A percentile compares a stretch with the other conserved stretches of the same genome.
These are phyloP conservation scores for Globisporangium orthogonon DNA, from an alignment of 352 stramenopile species.

Conservation along the genomic window DNA sequence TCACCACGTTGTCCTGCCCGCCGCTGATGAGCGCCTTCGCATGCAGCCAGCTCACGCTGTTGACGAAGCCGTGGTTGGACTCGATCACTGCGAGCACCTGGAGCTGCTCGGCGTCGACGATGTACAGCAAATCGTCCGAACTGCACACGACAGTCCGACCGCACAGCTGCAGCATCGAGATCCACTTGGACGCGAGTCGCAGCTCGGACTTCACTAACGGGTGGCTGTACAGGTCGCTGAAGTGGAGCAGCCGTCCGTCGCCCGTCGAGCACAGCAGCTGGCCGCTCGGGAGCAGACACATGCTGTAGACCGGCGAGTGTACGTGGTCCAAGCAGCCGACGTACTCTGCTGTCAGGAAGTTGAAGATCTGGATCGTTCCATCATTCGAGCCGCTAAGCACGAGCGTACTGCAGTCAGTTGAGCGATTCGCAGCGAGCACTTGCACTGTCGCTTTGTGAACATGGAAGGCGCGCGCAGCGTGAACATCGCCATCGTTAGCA, in stretches of 20 bases:
- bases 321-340: slow-evolving; percentile 37
- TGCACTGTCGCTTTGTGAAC: slow-evolving; percentile 53
- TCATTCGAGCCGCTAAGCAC: slow-evolving; percentile 70
- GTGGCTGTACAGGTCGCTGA: slow-evolving; percentile 17
- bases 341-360: slow-evolving; percentile 29
- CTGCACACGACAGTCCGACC: slow-evolving; percentile 40
- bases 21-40: slow-evolving; percentile 32
- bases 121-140: slow-evolving; percentile 48
- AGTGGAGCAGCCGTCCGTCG: slow-evolving; percentile 50
- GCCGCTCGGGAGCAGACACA: slow-evolving; percentile 18
- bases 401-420: slow-evolving; percentile 7
- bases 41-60: slow-evolving; percentile 51
- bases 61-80: slow-evolving; percentile 59
- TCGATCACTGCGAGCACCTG: slow-evolving; percentile 31
- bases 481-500: slow-evolving; percentile 4
- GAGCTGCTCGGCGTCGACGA: slow-evolving; percentile 41
- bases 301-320: slow-evolving; percentile 48
- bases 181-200: slow-evolving; percentile 43
- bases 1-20: slow-evolving; percentile 69
- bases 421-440: slow-evolving; percentile 21
- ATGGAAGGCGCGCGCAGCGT: slow-evolving; percentile 23
- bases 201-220: slow-evolving; percentile 24
- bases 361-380: slow-evolving; percentile 66
- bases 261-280: slow-evolving; percentile 60
- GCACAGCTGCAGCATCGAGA: slow-evolving; percentile 48